Percentiles rank a stretch among this genome's conserved stretches.
These are phyloP conservation scores for Linum trigynum DNA, from an alignment of 345 rosid species.

Conservation along the genomic window DNA sequence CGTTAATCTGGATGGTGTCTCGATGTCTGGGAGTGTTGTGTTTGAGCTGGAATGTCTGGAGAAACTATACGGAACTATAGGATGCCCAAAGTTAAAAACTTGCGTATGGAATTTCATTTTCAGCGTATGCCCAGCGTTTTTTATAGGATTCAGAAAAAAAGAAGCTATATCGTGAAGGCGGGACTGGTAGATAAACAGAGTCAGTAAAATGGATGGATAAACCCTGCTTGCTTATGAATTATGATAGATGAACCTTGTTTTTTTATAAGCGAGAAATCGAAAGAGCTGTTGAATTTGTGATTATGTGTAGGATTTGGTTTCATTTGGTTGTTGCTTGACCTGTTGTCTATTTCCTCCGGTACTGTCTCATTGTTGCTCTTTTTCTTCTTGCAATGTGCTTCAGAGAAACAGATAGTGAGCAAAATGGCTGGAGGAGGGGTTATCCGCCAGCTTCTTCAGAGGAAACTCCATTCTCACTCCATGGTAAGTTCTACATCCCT, in stretches of 20 bases:
- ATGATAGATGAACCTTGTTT: no score
- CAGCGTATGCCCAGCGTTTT: no score
- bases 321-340: background rate
- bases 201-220: no score
- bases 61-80: background rate
- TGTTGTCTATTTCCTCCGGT: background rate
- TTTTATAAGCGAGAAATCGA: no score
- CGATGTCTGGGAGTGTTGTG: background rate
- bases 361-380: background rate
- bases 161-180: no score
- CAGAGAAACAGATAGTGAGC: conserved; percentile 24
- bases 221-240: no score
- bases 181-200: no score
- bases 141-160: no score
- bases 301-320: no score
- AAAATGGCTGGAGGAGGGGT: conserved; percentile 83
- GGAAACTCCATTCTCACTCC: conserved; percentile 60
- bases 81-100: background rate
- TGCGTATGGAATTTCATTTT: background rate
- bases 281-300: no score
- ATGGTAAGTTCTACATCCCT: conserved; percentile 32
- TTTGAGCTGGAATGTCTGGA: background rate
- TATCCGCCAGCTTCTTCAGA: conserved; percentile 80
- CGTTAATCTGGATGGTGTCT: background rate
- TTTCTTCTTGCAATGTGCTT: conserved; percentile 19